Evolutionary conservation across 768 basidiomycete species (phyloP).

Genomic region (Xerocomellus intermedius): DNA sequence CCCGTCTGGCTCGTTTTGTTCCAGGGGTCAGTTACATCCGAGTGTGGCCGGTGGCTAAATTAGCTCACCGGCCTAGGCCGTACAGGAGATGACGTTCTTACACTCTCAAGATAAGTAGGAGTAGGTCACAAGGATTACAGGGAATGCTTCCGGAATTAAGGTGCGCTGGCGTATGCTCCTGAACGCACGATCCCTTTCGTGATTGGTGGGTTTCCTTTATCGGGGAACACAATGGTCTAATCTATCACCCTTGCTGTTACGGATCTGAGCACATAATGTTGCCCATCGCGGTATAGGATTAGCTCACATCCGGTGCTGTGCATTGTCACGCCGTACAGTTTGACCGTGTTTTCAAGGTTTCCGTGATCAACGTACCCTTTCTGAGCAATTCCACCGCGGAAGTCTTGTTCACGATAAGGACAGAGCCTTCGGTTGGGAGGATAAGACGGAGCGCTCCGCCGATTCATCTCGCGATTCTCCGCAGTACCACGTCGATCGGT

Average conservation of each 20-base stretch:
- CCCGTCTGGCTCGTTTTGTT: neutral
- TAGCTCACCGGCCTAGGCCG: conserved; percentile 4
- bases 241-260: neutral
- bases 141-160: conserved; percentile 16
- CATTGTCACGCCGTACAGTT: neutral
- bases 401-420: conserved; percentile 23
- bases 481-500: conserved; percentile 15
- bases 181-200: conserved; percentile 19
- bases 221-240: conserved; percentile 2
- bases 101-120: conserved; percentile 9
- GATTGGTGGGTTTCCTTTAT: conserved; percentile 23
- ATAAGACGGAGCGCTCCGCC: conserved; percentile 14
- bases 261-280: neutral
- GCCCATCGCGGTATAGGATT: conserved; percentile 1
- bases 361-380: neutral
- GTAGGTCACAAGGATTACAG: conserved; percentile 9
- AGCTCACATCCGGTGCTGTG: neutral
- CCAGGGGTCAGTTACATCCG: neutral
- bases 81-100: neutral
- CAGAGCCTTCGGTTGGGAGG: conserved; percentile 15
- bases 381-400: neutral
- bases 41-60: conserved; percentile 22
- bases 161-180: conserved; percentile 4
- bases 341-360: neutral
- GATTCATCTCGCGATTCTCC: conserved; percentile 10